Conservation (phyloP, 768 basidiomycete species). For the Pulveroboletus sp. region DNA sequence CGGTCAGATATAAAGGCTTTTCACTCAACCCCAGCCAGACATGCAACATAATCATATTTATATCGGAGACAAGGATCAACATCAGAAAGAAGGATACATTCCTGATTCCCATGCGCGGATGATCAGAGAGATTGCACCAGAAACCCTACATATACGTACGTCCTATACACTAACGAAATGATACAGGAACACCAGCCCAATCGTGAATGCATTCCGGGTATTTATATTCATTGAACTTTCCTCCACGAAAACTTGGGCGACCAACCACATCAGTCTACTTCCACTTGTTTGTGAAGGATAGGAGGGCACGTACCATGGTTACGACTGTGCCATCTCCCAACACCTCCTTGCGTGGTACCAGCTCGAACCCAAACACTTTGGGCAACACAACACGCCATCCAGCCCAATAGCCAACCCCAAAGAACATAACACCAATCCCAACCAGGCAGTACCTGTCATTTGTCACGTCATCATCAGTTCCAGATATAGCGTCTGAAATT, state of each 20-base stretch:
- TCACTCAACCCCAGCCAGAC: no score
- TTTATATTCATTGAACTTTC: slow-evolving; percentile 4
- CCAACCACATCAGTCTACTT: not conserved
- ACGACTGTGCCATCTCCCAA: slow-evolving; percentile 51
- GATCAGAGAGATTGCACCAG: no score
- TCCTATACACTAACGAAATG: no score
- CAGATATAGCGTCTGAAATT: no score
- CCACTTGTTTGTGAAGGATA: no score
- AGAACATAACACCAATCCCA: slow-evolving; percentile 43
- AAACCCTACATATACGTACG: no score
- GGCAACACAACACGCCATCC: slow-evolving; percentile 49
- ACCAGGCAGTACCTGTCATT: slow-evolving; percentile 44
- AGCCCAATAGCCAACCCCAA: slow-evolving; percentile 50
- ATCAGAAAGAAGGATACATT: no score
- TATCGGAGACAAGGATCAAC: no score
- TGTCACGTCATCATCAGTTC: not conserved
- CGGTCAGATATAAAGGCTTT: no score
- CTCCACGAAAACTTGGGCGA: slow-evolving; percentile 9
- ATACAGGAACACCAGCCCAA: no score
- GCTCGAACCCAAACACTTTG: slow-evolving; percentile 42
- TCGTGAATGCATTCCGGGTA: not conserved
- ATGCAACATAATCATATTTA: no score
- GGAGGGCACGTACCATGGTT: slow-evolving; percentile 37
- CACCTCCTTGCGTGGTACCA: slow-evolving; percentile 32
- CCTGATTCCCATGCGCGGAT: no score